Evolutionary conservation across 2,329 filamentous ascomycete species (phyloP).

Genomic region (Botrytis cinerea): DNA sequence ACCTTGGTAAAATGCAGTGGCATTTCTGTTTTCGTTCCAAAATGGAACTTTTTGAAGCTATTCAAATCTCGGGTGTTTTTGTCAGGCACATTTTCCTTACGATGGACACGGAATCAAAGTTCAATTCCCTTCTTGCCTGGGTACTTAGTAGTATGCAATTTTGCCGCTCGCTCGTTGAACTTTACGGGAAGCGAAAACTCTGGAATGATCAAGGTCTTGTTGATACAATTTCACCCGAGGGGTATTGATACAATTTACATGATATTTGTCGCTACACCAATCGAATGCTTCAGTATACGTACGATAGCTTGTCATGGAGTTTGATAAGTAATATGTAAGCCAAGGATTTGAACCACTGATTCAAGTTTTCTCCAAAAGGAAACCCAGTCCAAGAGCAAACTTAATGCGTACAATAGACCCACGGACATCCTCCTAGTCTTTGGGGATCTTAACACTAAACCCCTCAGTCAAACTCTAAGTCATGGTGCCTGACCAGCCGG

Average conservation of each 20-base stretch:
- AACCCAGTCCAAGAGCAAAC: neutral
- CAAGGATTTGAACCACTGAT: neutral
- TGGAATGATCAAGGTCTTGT: neutral
- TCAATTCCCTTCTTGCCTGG: neutral
- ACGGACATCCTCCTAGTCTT: neutral
- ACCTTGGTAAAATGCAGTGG: neutral
- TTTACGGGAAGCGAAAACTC: neutral
- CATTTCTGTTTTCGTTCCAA: neutral
- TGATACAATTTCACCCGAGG: neutral
- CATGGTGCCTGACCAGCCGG: neutral
- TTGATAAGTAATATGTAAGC: neutral
- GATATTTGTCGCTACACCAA: neutral
- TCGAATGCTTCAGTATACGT: neutral
- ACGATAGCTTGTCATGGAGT: neutral
- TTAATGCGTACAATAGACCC: neutral
- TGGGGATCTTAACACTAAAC: neutral
- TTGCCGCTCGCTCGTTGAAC: neutral
- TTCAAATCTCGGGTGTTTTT: neutral
- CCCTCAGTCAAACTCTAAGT: neutral
- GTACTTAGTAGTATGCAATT: neutral
- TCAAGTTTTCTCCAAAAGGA: neutral
- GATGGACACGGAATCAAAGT: neutral
- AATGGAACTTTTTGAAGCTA: neutral
- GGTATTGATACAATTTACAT: neutral
- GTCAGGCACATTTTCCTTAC: neutral